Percentiles rank a stretch among this genome's conserved stretches.
Conservation (phyloP, 2,329 filamentous ascomycete species). For the Beauveria sp. region DNA sequence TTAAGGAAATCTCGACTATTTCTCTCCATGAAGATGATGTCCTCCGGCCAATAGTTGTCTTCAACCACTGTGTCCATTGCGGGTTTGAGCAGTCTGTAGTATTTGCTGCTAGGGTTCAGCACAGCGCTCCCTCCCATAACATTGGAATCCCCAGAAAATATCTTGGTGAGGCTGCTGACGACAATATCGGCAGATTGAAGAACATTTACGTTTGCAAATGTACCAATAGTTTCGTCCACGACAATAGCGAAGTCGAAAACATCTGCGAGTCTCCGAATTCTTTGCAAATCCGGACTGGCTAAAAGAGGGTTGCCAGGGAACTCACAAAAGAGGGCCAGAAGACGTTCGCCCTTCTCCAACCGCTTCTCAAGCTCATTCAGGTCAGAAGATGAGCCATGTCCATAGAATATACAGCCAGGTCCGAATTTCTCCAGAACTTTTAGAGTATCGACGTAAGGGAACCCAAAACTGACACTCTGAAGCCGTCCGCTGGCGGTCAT, state of each 20-base stretch:
- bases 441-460: conserved; percentile 92
- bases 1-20: conserved; percentile 89
- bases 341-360: conserved; percentile 64
- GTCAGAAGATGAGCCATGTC: conserved; percentile 66
- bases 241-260: conserved; percentile 83
- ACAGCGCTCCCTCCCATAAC: conserved; percentile 86
- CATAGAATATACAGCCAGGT: conserved; percentile 81
- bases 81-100: conserved; percentile 62
- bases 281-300: conserved; percentile 70
- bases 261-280: conserved; percentile 75
- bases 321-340: conserved; percentile 83
- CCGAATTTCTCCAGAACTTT: conserved; percentile 95
- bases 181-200: conserved; percentile 84
- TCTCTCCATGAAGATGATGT: conserved; percentile 88
- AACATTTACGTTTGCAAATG: conserved; percentile 92
- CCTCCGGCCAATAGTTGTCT: conserved; percentile 90
- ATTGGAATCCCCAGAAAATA: conserved; percentile 95
- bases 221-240: conserved; percentile 93
- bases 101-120: conserved; percentile 57
- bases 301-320: conserved; percentile 91
- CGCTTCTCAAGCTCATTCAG: conserved; percentile 74
- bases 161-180: conserved; percentile 90
- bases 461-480: conserved; percentile 89
- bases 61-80: conserved; percentile 63
- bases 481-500: conserved; percentile 53